These are phyloP conservation scores for Penicillium bovifimosum DNA, from an alignment of 495 filamentous ascomycete genomes.

Conservation along the genomic window DNA sequence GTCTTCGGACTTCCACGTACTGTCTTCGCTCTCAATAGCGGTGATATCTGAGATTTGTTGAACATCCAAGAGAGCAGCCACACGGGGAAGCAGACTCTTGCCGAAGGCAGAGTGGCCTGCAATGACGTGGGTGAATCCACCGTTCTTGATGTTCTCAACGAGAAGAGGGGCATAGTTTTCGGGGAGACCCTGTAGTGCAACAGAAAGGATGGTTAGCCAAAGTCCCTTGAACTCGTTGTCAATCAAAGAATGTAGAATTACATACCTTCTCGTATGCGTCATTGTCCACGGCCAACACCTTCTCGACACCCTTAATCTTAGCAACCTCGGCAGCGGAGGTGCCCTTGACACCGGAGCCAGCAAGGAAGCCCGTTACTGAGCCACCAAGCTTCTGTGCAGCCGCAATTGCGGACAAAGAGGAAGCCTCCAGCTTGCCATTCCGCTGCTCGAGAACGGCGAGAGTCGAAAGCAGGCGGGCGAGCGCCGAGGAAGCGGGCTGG, in stretches of 20 bases:
- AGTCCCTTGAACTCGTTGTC: neutral
- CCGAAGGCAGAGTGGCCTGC: constrained; percentile 92
- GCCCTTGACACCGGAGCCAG: constrained; percentile 69
- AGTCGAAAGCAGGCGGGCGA: constrained; percentile 74
- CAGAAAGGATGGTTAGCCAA: constrained; percentile 2
- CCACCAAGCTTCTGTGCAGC: constrained; percentile 86
- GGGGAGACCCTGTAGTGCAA: constrained; percentile 62
- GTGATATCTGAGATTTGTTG: constrained; percentile 94
- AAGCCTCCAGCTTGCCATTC: constrained; percentile 76
- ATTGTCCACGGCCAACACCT: constrained; percentile 84
- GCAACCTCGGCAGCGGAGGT: constrained; percentile 78
- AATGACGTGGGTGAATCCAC: constrained; percentile 84
- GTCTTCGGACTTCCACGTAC: constrained; percentile 33
- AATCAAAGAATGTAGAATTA: neutral
- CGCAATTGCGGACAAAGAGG: constrained; percentile 79
- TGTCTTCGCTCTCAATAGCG: constrained; percentile 80
- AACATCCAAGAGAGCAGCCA: constrained; percentile 87
- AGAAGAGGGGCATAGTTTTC: constrained; percentile 94
- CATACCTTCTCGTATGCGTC: constrained; percentile 83
- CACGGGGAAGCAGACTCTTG: constrained; percentile 90
- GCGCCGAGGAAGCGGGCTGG: constrained; percentile 37
- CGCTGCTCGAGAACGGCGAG: constrained; percentile 90
- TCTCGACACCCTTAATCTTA: constrained; percentile 84
- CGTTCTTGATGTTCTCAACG: constrained; percentile 92
- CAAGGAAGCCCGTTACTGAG: constrained; percentile 77